Evolutionary conservation across 805 yeast genomes (phyloP).

Genomic region (Wickerhamiella alocasiicola): DNA sequence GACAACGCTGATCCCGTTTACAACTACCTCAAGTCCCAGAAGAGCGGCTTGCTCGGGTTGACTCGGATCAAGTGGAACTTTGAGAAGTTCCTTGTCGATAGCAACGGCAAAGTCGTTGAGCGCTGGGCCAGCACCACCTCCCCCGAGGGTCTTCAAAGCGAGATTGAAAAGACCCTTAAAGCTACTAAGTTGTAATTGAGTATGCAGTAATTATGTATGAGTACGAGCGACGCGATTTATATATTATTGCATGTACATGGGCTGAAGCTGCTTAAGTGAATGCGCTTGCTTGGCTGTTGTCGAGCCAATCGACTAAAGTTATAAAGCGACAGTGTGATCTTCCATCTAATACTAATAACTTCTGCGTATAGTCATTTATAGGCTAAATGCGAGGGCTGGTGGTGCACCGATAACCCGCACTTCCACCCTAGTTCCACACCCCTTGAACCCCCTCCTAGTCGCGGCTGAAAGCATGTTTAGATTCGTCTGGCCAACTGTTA

Average conservation of each 20-base stretch:
- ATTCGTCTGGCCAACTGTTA: not conserved
- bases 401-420: no score
- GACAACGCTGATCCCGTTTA: conserved; percentile 66
- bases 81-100: conserved; percentile 55
- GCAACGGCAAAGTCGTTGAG: conserved; percentile 43
- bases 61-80: conserved; percentile 69
- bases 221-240: not conserved
- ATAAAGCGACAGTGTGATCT: no score
- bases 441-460: no score
- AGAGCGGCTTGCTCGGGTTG: conserved; percentile 52
- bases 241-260: no score
- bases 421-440: no score
- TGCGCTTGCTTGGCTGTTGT: no score
- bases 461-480: not conserved
- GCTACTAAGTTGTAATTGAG: not conserved
- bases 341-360: no score
- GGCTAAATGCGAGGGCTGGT: no score
- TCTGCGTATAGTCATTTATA: no score
- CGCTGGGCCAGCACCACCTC: conserved; percentile 57
- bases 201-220: not conserved
- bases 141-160: conserved; percentile 48
- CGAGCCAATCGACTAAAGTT: no score
- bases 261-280: no score
- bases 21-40: conserved; percentile 55
- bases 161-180: conserved; percentile 45